phyloP scores from a whole-genome alignment of 257 asterid species.

The Nicotiana attenuata region DNA sequence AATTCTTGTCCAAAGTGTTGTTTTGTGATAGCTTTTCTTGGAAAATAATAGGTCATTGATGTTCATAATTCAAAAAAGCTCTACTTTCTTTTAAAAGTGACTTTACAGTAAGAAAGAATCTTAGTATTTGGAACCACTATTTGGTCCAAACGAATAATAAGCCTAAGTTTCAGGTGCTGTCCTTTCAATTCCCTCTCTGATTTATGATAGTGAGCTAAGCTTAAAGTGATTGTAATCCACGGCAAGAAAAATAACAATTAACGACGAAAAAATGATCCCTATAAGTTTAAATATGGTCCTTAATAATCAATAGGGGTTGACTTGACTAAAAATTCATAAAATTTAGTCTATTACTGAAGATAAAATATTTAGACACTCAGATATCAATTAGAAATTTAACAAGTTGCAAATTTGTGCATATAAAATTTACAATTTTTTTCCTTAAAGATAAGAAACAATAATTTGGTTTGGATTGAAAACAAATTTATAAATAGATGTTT shows the following conservation, averaged over 20 bases:
- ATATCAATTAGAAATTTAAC: neutral
- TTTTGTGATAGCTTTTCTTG: neutral
- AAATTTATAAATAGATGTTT: neutral
- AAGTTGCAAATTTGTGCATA: neutral
- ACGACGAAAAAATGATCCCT: neutral
- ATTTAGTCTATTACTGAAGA: neutral
- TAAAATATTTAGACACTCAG: neutral
- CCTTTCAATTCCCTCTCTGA: neutral
- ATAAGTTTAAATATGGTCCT: neutral
- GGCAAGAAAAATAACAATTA: neutral
- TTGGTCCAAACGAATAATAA: neutral
- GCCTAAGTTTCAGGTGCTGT: neutral
- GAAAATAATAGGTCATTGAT: neutral
- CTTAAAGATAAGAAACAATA: neutral
- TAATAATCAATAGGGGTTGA: neutral
- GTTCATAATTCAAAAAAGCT: neutral
- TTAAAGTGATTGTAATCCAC: neutral
- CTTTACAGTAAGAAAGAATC: neutral
- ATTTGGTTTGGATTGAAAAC: neutral
- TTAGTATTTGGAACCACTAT: neutral
- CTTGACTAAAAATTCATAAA: too few relatives aligned
- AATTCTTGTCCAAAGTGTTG: constrained; percentile 3
- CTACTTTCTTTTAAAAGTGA: neutral
- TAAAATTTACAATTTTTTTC: neutral
- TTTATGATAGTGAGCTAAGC: neutral